Evolutionary conservation across 2,329 filamentous ascomycete genomes (phyloP), one percentile per base, ranked within the genome.

Genomic region (Alternaria atra): DNA sequence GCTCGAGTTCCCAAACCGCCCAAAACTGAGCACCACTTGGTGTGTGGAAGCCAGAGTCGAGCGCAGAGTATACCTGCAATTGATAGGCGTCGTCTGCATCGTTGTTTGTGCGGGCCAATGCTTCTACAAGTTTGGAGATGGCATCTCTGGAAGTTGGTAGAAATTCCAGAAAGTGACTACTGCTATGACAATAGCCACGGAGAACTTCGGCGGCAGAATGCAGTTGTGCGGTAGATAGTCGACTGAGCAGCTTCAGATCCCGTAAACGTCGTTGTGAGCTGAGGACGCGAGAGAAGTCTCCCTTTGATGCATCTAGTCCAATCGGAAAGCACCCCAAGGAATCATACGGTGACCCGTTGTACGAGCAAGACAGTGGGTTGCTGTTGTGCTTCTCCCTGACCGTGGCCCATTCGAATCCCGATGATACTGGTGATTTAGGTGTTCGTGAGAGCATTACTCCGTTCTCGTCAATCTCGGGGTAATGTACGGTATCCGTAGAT

Each of bases 41-140:
- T 10, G 72, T 76, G 40, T 75, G 75, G 27, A 78, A 78, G 0
- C 77, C 77, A n/a, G 77, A 79, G 55, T 78, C 76, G n/a, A 79
- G 73, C 17, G 75, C 75, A 52, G 61, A 60, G 42, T 70, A 77
- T 13, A 77, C 73, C 39, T 74, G 72, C 2, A 78, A 48, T 40
- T 74, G 70, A 29, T 76, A 71, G 5, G 58, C 60, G 48, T 76
- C 73, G 32, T 76, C 70, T 2, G 55, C 60, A 37, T 77, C 73
- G 44, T 76, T 71, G 13, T 64, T 71, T 3, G 66, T 61, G 2
- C 58, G 58, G 2, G 47, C n/a, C 6, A 78, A 61, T 7, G 61
- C 61, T 8, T 74, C 67, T 8, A 63, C 69, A 17, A 79, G 65
- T 9, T 48, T 61, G 12, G 61, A 47, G 3, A 77, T 68, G 2